Percentiles rank a stretch among this genome's conserved stretches.
These are phyloP conservation scores for Tetracladium setigerum DNA, from an alignment of 495 filamentous ascomycete species.

Conservation along the genomic window DNA sequence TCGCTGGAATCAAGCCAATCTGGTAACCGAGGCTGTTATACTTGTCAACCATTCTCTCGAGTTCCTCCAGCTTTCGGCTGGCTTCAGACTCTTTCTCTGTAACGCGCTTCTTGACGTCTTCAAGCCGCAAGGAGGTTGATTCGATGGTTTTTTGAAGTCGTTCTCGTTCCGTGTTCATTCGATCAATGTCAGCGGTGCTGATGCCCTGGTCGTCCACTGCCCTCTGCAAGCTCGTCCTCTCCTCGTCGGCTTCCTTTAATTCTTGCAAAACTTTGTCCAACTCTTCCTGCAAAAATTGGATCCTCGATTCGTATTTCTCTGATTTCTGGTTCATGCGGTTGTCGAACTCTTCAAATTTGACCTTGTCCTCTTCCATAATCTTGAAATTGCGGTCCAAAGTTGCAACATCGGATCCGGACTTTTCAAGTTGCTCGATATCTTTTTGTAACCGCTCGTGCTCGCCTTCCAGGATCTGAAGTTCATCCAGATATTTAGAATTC, in stretches of 20 bases:
- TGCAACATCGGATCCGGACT: conserved; percentile 70
- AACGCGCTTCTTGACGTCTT: conserved; percentile 74
- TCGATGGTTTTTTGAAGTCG: conserved; percentile 80
- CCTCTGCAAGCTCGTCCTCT: conserved; percentile 69
- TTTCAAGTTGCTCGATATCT: conserved; percentile 83
- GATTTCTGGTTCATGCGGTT: conserved; percentile 67
- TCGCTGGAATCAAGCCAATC: conserved; percentile 77
- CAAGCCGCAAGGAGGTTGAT: conserved; percentile 60
- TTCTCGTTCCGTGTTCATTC: conserved; percentile 92
- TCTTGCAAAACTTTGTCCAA: conserved; percentile 70
- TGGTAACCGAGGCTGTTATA: conserved; percentile 95
- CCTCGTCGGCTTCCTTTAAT: conserved; percentile 70
- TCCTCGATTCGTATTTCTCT: conserved; percentile 72
- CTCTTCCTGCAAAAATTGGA: conserved; percentile 70
- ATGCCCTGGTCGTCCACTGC: conserved; percentile 88
- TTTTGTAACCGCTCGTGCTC: conserved; percentile 70
- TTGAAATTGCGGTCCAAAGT: conserved; percentile 77
- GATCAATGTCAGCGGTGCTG: conserved; percentile 94
- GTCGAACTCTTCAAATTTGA: conserved; percentile 92
- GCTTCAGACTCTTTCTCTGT: conserved; percentile 80
- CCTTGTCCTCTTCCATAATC: conserved; percentile 81
- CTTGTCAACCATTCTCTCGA: conserved; percentile 75
- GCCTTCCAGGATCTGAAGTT: conserved; percentile 74
- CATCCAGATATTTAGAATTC: conserved; percentile 71
- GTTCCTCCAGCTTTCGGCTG: conserved; percentile 73